phyloP scores from a whole-genome alignment of 257 asterid genomes.

The Rhazya stricta region DNA sequence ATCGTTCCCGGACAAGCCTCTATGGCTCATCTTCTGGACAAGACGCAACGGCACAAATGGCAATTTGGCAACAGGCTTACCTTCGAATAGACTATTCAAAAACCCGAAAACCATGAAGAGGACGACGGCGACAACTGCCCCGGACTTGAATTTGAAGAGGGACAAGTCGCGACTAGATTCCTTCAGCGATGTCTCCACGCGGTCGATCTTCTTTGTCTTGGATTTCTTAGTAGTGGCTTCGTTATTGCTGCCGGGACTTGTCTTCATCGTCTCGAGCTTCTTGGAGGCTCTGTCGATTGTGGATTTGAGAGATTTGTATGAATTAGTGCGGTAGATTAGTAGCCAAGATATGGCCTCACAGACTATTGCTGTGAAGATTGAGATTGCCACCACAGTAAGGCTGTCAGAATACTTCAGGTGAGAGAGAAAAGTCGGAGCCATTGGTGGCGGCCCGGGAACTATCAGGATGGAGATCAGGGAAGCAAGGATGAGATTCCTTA shows the following conservation, averaged over 20 bases:
- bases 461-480: not conserved
- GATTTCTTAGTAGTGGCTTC: conserved; percentile 43
- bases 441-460: conserved; percentile 12
- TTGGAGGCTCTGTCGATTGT: conserved; percentile 92
- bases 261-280: conserved; percentile 89
- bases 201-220: conserved; percentile 77
- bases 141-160: conserved; percentile 88
- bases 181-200: conserved; percentile 75
- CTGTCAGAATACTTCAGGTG: conserved; percentile 59
- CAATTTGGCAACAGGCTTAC: conserved; percentile 75
- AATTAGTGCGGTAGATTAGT: conserved; percentile 83
- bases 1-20: conserved; percentile 83
- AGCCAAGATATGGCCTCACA: conserved; percentile 96
- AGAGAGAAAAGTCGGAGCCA: conserved; percentile 58
- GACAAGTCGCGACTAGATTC: conserved; percentile 91
- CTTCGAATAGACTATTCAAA: conserved; percentile 79
- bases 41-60: conserved; percentile 73
- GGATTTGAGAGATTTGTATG: conserved; percentile 91
- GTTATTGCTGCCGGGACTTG: conserved; percentile 37
- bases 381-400: conserved; percentile 67
- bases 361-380: conserved; percentile 71
- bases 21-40: conserved; percentile 98
- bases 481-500: not conserved
- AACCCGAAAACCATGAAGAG: conserved; percentile 82
- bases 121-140: conserved; percentile 83